Percentiles rank a stretch among this genome's conserved stretches.
These are phyloP conservation scores for Zelopaecilomyces penicillatus DNA, from an alignment of 2,329 filamentous ascomycete genomes.

Conservation along the genomic window DNA sequence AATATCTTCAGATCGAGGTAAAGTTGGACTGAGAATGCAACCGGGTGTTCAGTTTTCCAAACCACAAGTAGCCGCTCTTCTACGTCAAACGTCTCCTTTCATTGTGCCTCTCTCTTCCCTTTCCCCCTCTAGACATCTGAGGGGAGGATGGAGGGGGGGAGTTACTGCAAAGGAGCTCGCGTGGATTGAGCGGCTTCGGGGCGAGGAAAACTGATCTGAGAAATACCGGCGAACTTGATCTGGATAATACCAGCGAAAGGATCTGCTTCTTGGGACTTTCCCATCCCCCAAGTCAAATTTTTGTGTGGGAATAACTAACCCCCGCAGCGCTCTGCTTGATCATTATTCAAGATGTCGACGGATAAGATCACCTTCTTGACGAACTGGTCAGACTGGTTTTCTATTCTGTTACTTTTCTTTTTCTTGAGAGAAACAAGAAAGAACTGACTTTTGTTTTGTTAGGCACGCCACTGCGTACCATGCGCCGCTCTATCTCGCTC, in stretches of 20 bases:
- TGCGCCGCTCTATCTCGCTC: slow-evolving; percentile 67
- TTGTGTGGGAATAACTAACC: slow-evolving; percentile 36
- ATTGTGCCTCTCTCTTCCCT: slow-evolving; percentile 1
- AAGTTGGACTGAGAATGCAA: slow-evolving; percentile 36
- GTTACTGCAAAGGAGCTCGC: background rate
- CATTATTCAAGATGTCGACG: slow-evolving; percentile 56
- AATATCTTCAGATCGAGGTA: slow-evolving; percentile 35
- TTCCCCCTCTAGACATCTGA: background rate
- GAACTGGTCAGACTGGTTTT: slow-evolving; percentile 55
- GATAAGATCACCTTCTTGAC: slow-evolving; percentile 80
- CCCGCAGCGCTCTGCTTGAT: slow-evolving; percentile 34
- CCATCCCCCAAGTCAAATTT: slow-evolving; percentile 15
- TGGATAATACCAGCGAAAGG: slow-evolving; percentile 84
- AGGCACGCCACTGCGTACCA: slow-evolving; percentile 81
- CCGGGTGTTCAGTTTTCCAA: slow-evolving; percentile 32
- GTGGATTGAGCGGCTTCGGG: slow-evolving; percentile 8
- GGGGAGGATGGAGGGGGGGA: slow-evolving; percentile 6
- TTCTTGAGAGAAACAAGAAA: no score
- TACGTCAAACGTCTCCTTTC: no score
- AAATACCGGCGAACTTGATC: slow-evolving; percentile 81
- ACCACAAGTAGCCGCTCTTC: background rate
- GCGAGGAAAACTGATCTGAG: slow-evolving; percentile 46
- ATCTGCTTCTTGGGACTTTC: slow-evolving; percentile 61
- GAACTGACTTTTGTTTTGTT: background rate
- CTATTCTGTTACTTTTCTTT: slow-evolving; percentile 3